Base-by-base conservation (phyloP, 352 stramenopile species). In the Pilasporangium apinafurcum region DNA sequence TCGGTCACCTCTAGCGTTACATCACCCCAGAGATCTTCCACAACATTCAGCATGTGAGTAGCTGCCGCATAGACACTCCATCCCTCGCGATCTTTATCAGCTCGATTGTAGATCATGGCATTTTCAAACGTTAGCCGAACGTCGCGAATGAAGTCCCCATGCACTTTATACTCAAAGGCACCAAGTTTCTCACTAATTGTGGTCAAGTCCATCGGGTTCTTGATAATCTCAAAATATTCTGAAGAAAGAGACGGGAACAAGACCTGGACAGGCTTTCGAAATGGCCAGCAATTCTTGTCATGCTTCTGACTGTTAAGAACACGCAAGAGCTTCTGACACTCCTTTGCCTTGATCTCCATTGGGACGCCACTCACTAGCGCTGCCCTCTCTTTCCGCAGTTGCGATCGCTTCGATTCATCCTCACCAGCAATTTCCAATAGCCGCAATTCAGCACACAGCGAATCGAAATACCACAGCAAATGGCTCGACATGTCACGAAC, bases 221-320 rank as follows among this genome's bases (percentile, higher is more conserved):
- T 83, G 55, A 93, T 72, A 41, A 93, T 70, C 10, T 90, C 68
- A 47, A 86, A 90, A 39, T 93, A 93, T 27, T 91, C 76, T 5
- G 65, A 26, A 17, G 75, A 78, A 1, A 93, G 59, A 20, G 63
- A 58, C 20, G 80, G 80, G 37, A 93, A 93, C 18, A 93, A 47
- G 36, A 85, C 64, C 21, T 67, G 52, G 21, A 86, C 82, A 25
- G 82, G 63, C 29, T 93, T 89, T 18, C 79, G 72, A 53, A 93
- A 93, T 8, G 82, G 82, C 82, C 82, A 92, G 47, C 72, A 87
- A 47, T 88, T 83, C 46, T 91, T 92, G 52, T 90, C 74, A 37
- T 92, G 67, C 59, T 93, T 93, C 41, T 93, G 82, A 40, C 73
- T 89, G 43, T 86, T 83, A n/a, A 93, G 56, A 9, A 84, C 75